Evolutionary conservation across 352 stramenopile species (phyloP).

Genomic region (Globisporangium nodosum): DNA sequence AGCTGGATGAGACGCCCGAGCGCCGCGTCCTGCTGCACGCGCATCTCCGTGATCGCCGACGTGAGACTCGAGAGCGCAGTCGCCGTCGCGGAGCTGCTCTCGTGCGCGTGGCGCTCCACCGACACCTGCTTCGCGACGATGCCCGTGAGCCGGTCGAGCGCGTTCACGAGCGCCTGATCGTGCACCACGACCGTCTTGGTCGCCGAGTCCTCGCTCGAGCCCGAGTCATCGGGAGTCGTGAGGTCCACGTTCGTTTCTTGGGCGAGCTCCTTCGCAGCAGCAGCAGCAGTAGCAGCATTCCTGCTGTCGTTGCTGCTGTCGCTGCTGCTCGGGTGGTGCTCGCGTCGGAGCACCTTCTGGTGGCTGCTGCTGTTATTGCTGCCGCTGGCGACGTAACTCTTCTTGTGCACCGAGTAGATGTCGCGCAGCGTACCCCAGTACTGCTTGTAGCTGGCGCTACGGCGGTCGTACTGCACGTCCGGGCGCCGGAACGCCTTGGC

Average conservation of each 20-base stretch:
- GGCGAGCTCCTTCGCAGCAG: background rate
- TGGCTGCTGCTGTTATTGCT: constrained; percentile 18
- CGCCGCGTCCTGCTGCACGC: constrained; percentile 35
- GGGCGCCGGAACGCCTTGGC: constrained; percentile 40
- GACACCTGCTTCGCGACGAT: constrained; percentile 51
- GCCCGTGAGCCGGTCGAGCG: constrained; percentile 58
- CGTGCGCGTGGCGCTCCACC: constrained; percentile 24
- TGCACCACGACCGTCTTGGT: constrained; percentile 47
- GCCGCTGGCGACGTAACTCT: constrained; percentile 4
- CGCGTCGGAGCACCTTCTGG: background rate
- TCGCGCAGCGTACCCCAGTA: constrained; percentile 69
- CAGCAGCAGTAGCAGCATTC: background rate
- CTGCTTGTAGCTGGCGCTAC: constrained; percentile 56
- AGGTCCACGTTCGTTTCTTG: constrained; percentile 26
- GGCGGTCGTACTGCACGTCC: constrained; percentile 34
- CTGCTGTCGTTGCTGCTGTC: background rate
- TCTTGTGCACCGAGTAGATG: constrained; percentile 35
- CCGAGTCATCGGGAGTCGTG: constrained; percentile 50
- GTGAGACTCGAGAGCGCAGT: constrained; percentile 32
- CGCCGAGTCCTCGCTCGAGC: constrained; percentile 24
- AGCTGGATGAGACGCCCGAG: constrained; percentile 51
- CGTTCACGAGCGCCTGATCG: constrained; percentile 48
- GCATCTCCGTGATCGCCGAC: constrained; percentile 45
- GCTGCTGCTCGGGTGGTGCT: constrained; percentile 4
- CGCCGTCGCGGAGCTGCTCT: constrained; percentile 17